These are phyloP conservation scores for Ambrosiella cleistominuta DNA, from an alignment of 2,329 filamentous ascomycete species.

Conservation along the genomic window DNA sequence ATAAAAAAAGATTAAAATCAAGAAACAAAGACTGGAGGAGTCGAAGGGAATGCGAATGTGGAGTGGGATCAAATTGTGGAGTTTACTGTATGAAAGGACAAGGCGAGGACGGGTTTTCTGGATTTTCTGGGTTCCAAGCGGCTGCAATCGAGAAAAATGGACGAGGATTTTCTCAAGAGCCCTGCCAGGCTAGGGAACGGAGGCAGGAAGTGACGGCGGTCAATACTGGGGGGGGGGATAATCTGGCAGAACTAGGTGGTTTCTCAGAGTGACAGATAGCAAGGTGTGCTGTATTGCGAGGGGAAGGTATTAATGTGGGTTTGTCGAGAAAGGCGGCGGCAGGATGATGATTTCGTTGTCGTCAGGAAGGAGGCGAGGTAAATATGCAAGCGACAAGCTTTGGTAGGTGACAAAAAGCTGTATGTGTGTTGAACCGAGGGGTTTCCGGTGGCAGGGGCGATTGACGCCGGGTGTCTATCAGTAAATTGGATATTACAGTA, in stretches of 20 bases:
- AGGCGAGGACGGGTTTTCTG: not conserved
- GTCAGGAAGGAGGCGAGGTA: too few species aligned
- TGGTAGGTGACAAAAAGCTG: too few species aligned
- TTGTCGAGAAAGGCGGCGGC: too few species aligned
- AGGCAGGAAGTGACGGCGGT: not conserved
- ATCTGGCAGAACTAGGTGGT: not conserved
- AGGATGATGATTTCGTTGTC: too few species aligned
- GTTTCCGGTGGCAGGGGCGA: too few species aligned
- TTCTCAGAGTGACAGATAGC: too few species aligned
- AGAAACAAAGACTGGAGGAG: not conserved
- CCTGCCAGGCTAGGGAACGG: not conserved
- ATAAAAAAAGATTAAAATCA: not conserved
- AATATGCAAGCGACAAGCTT: too few species aligned
- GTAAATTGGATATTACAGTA: too few species aligned
- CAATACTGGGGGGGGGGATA: not conserved
- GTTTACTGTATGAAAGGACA: not conserved
- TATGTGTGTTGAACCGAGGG: too few species aligned
- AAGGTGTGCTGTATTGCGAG: too few species aligned
- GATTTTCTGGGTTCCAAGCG: not conserved
- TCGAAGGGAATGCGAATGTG: not conserved
- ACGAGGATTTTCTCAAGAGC: not conserved
- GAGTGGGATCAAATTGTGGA: not conserved
- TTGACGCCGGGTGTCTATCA: too few species aligned
- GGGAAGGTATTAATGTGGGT: too few species aligned
- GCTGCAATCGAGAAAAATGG: not conserved